Percentiles rank a stretch among this genome's conserved stretches.
Conservation (phyloP, 495 filamentous ascomycete species). For the Astrothelium macrocarpum region DNA sequence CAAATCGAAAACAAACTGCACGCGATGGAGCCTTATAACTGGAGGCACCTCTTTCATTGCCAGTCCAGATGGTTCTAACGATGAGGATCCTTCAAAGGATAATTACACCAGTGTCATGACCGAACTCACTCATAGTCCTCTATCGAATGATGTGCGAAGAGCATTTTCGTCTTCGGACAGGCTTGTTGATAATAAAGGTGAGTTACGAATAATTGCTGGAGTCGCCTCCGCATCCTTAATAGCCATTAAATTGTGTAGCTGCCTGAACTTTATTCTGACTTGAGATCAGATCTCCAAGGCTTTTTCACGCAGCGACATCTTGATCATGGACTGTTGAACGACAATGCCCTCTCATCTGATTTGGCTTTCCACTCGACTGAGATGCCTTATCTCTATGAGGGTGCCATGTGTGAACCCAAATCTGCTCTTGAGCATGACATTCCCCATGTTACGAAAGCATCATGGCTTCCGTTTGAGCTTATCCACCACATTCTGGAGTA, state of each 20-base stretch:
- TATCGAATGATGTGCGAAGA: not conserved
- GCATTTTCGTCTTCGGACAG: not conserved
- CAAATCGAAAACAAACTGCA: slow-evolving; percentile 8
- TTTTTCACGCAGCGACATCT: not conserved
- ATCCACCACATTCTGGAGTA: slow-evolving; percentile 48
- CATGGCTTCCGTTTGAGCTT: slow-evolving; percentile 49
- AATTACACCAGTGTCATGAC: not conserved
- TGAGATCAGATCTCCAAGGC: not conserved
- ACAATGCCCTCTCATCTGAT: not conserved
- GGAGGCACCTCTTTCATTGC: not conserved
- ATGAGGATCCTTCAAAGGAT: not conserved
- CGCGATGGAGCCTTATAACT: not conserved
- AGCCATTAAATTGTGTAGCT: not conserved
- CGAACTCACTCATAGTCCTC: not conserved
- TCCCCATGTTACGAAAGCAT: slow-evolving; percentile 10
- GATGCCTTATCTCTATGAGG: not conserved
- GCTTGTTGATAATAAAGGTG: not conserved
- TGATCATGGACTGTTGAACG: not conserved
- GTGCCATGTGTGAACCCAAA: not conserved
- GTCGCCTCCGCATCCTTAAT: no score
- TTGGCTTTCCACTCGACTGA: not conserved
- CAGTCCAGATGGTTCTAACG: slow-evolving; percentile 13
- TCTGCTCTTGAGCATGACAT: not conserved
- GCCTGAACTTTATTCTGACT: not conserved
- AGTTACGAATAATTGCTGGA: no score